Base-by-base conservation (phyloP, 2,329 filamentous ascomycete species). In the Diplodia scrobiculata region DNA sequence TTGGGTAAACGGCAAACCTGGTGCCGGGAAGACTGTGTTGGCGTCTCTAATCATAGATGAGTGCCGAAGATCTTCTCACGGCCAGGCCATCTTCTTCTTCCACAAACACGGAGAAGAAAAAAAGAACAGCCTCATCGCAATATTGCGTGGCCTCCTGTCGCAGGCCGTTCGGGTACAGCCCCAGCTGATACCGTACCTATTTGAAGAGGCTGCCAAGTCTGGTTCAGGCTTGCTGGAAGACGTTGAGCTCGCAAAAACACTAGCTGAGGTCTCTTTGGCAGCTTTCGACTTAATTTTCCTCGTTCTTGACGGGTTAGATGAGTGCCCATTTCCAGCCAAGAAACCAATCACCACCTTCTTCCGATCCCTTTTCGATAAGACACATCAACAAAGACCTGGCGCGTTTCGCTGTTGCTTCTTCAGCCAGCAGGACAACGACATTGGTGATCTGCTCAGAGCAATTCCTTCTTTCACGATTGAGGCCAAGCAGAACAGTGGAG, bases 1-100 rank as follows among this genome's bases (percentile, higher is more conserved):
- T 11, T 80, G 78, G 78, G 65, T 81, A 1, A 76, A 73, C 67
- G 79, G 79, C 2, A 79, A 75, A 11, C 78, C 78, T 27, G 79
- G 79, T 9, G 76, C 78, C 54, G 78, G 79, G 77, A 82, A 82
- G 71, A 78, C 79, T 0, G 69, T 81, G 7, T 72, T 82, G 19
- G 73, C 80, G 0, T 81, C 80, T 0, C 63, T 73, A 1, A 71
- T 81, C 17, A 69, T 81, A 5, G 74, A 81, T 27, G 67, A 75
- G 27, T 68, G 70, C 10, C 71, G 72, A 47, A 75, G 75, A 21
- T 5, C 48, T 5, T 19, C 5, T 6, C 3, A 19, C n/a, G 6
- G 17, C 11, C 17, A 3, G 5, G 5, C 41, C 3, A 45, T 45
- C 6, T 45, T 45, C 41, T 45, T 45, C 1, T 45, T 45, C 3